Base-by-base conservation (phyloP, 306 rosid genomes). In the Trifolium pratense region DNA sequence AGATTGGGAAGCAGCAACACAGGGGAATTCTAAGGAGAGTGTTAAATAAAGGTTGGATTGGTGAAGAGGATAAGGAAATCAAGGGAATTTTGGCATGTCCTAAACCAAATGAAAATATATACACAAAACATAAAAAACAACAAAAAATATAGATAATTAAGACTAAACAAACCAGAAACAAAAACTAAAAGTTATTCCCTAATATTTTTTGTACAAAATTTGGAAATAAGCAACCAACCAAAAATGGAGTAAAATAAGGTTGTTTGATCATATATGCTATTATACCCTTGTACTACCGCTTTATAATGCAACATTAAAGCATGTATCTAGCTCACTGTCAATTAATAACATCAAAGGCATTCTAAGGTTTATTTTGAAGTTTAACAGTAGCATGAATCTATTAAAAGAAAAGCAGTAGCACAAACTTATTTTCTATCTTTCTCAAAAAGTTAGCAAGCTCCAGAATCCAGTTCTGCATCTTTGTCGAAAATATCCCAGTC, bases 401-500 rank as follows among this genome's bases (percentile, higher is more conserved):
- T 29, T 29, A 11, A 29, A 29, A 29, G n/a, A n/a, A 4, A 29
- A 29, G 5, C 32, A 29, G 32, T 29, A 29, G 32, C 39, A 36
- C 1, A 20, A 66, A 40, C 51, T 57, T 9, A 56, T 12, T 0
- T 57, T 1, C 26, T 20, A 9, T 7, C 7, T 1, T 9, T 8
- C 66, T 26, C 56, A 69, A 69, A 43, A 52, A 52, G 21, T n/a
- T 40, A 32, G 48, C 11, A 25, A 75, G 53, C 65, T 70, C 60
- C 21, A 11, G 34, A 15, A 17, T 42, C 79, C 9, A 74, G 32
- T 25, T 81, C 87, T 9, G 66, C 40, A 66, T 79, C 86, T 73
- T 84, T 63, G 63, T 86, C 86, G 5, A 83, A 78, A 39, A 92
- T 45, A 37, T 89, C 87, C 99, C 97, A 91, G 18, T 77, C 96